phyloP scores from a whole-genome alignment of 108 stramenopile species.

The Pseudonitzschia pungens region DNA sequence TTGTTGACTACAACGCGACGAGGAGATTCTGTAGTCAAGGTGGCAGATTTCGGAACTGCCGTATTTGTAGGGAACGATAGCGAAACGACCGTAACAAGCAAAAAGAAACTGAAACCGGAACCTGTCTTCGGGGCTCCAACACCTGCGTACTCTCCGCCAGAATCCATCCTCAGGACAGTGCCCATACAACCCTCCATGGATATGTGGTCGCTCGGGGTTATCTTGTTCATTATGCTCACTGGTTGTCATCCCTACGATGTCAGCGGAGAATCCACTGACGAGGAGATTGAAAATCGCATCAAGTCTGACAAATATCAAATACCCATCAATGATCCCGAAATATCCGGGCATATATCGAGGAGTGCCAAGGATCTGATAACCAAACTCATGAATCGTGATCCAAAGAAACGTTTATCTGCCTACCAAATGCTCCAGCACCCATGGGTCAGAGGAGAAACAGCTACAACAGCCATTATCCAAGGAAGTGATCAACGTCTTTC shows the following conservation, averaged over 20 bases:
- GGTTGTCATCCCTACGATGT: slow-evolving; percentile 90
- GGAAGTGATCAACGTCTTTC: slow-evolving; percentile 71
- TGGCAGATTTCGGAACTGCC: slow-evolving; percentile 89
- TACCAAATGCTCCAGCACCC: slow-evolving; percentile 88
- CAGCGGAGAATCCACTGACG: slow-evolving; percentile 67
- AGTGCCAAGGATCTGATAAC: slow-evolving; percentile 70
- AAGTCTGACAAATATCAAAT: slow-evolving; percentile 30
- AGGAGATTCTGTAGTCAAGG: slow-evolving; percentile 61
- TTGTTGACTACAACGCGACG: slow-evolving; percentile 63
- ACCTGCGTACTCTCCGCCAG: slow-evolving; percentile 81
- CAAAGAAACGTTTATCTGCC: slow-evolving; percentile 66
- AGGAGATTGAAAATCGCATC: slow-evolving; percentile 66
- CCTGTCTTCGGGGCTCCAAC: slow-evolving; percentile 38
- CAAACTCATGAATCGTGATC: slow-evolving; percentile 69
- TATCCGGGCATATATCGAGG: slow-evolving; percentile 55
- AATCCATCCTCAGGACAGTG: slow-evolving; percentile 39
- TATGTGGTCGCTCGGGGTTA: slow-evolving; percentile 88
- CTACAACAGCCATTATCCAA: slow-evolving; percentile 62
- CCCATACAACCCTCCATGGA: slow-evolving; percentile 44
- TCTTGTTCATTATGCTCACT: slow-evolving; percentile 91
- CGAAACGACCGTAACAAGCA: background rate
- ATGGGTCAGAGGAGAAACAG: slow-evolving; percentile 85
- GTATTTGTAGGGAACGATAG: slow-evolving; percentile 21
- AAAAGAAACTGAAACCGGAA: slow-evolving; percentile 15
- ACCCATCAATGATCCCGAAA: slow-evolving; percentile 41